phyloP scores from a whole-genome alignment of 495 filamentous ascomycete species.

The Xylaria intraflava region DNA sequence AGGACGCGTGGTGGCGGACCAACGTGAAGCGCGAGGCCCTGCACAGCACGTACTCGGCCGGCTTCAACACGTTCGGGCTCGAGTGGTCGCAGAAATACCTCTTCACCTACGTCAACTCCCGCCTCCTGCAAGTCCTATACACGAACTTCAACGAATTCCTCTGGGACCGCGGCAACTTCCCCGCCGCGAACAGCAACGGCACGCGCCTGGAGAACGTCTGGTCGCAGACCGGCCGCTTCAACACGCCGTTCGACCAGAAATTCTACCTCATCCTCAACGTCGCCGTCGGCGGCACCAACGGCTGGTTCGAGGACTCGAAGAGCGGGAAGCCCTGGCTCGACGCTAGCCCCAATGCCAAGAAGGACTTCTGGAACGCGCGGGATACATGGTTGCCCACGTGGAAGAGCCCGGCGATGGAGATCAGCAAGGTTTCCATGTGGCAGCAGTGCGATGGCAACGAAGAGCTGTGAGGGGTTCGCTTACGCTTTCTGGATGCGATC shows the following conservation, averaged over 20 bases:
- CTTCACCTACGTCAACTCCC: conserved; percentile 78
- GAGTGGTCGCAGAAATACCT: conserved; percentile 88
- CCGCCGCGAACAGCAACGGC: conserved; percentile 59
- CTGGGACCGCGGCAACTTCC: conserved; percentile 71
- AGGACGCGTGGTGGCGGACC: conserved; percentile 68
- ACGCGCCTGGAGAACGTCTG: conserved; percentile 61
- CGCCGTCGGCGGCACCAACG: conserved; percentile 76
- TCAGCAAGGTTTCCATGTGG: conserved; percentile 74
- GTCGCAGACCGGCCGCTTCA: conserved; percentile 52
- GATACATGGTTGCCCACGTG: conserved; percentile 71
- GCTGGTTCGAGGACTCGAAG: conserved; percentile 70
- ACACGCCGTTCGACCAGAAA: conserved; percentile 72
- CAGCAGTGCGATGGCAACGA: conserved; percentile 61
- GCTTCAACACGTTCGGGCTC: conserved; percentile 67
- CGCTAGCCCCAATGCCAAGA: conserved; percentile 51
- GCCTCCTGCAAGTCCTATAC: conserved; percentile 72
- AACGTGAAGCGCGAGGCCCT: conserved; percentile 69
- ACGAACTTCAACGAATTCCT: conserved; percentile 65
- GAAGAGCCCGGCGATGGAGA: conserved; percentile 60
- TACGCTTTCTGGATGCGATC: too few relatives aligned
- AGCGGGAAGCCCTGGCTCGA: conserved; percentile 78
- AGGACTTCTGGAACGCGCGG: conserved; percentile 66
- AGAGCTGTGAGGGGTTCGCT: conserved; percentile 27
- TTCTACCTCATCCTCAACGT: conserved; percentile 82
- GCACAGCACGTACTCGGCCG: conserved; percentile 64